phyloP scores from a whole-genome alignment of 140 eudicot species.

The Stevia rebaudiana region DNA sequence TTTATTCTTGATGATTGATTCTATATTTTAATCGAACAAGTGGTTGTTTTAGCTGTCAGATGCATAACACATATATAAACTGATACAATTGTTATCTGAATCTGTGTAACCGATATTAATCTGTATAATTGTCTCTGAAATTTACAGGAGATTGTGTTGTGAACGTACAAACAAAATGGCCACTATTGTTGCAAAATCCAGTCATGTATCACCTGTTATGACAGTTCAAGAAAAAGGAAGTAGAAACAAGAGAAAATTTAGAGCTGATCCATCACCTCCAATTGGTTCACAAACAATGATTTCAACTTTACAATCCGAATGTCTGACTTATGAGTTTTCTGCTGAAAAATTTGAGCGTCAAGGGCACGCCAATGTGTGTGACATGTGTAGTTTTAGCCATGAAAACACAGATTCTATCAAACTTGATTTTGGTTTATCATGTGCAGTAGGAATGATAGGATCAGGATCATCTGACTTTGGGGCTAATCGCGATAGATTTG shows the following conservation, averaged over 20 bases:
- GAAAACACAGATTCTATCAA: conserved; percentile 46
- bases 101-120: not conserved
- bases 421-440: conserved; percentile 65
- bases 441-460: conserved; percentile 30
- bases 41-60: not conserved
- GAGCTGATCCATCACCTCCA: conserved; percentile 59
- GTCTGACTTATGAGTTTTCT: conserved; percentile 53
- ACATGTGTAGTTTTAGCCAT: conserved; percentile 41
- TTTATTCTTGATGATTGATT: not conserved
- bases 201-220: conserved; percentile 39
- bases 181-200: conserved; percentile 60
- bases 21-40: not conserved
- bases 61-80: not conserved
- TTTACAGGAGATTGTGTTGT: not conserved
- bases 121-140: not conserved
- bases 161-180: conserved; percentile 48
- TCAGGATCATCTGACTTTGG: conserved; percentile 29
- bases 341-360: conserved; percentile 64
- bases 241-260: conserved; percentile 76
- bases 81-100: not conserved
- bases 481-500: conserved; percentile 33
- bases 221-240: conserved; percentile 63
- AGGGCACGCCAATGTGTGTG: conserved; percentile 40
- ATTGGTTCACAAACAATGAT: conserved; percentile 34
- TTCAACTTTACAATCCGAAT: conserved; percentile 36